These are phyloP conservation scores for Emericellopsis cladophorae DNA, from an alignment of 2,329 filamentous ascomycete species.

Conservation along the genomic window DNA sequence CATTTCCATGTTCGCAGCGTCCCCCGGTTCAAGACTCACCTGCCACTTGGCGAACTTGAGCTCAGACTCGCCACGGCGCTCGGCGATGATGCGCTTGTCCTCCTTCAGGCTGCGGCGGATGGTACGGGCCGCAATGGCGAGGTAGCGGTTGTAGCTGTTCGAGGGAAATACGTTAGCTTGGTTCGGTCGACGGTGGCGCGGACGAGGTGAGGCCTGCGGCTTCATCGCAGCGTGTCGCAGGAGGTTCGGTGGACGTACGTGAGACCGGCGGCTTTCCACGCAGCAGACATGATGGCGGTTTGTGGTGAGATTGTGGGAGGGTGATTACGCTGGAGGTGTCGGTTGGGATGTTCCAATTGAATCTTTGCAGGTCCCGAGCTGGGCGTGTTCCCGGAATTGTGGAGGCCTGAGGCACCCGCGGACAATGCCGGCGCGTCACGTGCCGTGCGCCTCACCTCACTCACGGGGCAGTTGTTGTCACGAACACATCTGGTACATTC, in stretches of 20 bases:
- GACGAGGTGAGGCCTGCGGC: too few species aligned
- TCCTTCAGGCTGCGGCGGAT: slow-evolving; percentile 97
- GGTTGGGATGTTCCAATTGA: slow-evolving; percentile 19
- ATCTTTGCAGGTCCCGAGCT: slow-evolving; percentile 12
- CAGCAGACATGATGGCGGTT: slow-evolving; percentile 75
- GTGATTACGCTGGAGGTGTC: slow-evolving; percentile 4
- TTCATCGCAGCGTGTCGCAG: background rate
- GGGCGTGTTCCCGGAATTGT: background rate
- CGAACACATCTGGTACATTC: too few species aligned
- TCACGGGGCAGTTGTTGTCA: too few species aligned
- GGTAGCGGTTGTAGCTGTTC: slow-evolving; percentile 96
- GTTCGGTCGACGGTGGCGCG: slow-evolving; percentile 2
- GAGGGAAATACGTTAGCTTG: background rate
- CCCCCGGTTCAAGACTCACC: slow-evolving; percentile 35
- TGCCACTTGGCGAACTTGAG: slow-evolving; percentile 90
- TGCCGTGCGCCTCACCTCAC: background rate
- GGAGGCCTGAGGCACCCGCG: background rate
- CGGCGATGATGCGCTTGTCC: slow-evolving; percentile 72
- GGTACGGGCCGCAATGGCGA: slow-evolving; percentile 85
- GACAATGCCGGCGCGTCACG: background rate
- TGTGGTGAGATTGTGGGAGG: slow-evolving; percentile 13
- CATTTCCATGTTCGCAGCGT: too few species aligned
- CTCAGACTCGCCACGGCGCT: slow-evolving; percentile 83
- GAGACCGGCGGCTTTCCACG: slow-evolving; percentile 96
- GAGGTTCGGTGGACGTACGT: slow-evolving; percentile 53